Evolutionary conservation across 352 stramenopile genomes (phyloP).

Genomic region (Pelagophyceae sp.): DNA sequence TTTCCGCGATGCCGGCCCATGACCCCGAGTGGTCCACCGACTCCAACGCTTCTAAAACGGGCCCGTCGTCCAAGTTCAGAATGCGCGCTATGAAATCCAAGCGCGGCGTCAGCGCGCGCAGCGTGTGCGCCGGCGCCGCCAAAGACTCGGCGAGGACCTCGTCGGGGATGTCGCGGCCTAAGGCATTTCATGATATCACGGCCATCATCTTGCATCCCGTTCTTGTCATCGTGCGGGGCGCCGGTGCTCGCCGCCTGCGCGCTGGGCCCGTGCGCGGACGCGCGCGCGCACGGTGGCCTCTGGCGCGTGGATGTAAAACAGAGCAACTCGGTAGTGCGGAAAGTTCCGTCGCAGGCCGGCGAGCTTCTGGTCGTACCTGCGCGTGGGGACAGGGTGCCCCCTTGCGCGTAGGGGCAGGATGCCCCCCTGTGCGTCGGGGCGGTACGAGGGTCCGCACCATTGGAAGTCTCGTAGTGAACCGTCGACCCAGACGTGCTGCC

Average conservation of each 20-base stretch:
- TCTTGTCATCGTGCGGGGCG: too few relatives aligned
- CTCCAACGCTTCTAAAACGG: neutral
- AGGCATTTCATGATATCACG: too few relatives aligned
- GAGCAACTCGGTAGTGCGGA: slow-evolving; percentile 34
- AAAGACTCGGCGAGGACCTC: slow-evolving; percentile 20
- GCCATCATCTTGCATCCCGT: too few relatives aligned
- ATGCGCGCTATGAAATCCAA: slow-evolving; percentile 27
- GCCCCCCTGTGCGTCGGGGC: too few relatives aligned
- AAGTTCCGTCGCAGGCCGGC: slow-evolving; percentile 17
- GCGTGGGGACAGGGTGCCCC: too few relatives aligned
- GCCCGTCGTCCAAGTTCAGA: neutral
- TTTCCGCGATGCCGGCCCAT: neutral
- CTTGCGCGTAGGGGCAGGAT: too few relatives aligned
- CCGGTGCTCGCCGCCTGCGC: too few relatives aligned
- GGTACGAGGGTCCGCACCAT: slow-evolving; percentile 20
- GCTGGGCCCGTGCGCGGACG: slow-evolving; percentile 20
- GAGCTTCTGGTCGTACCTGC: slow-evolving; percentile 26
- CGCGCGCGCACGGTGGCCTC: slow-evolving; percentile 25
- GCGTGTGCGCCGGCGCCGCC: neutral
- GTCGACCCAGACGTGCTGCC: slow-evolving; percentile 34
- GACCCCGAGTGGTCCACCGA: slow-evolving; percentile 1
- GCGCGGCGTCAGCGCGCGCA: slow-evolving; percentile 14
- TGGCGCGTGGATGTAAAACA: slow-evolving; percentile 28
- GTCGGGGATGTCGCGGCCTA: slow-evolving; percentile 30
- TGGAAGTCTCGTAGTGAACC: slow-evolving; percentile 30